Evolutionary conservation across 768 basidiomycete genomes (phyloP).

Genomic region (Trichaptum fuscoviolaceum): DNA sequence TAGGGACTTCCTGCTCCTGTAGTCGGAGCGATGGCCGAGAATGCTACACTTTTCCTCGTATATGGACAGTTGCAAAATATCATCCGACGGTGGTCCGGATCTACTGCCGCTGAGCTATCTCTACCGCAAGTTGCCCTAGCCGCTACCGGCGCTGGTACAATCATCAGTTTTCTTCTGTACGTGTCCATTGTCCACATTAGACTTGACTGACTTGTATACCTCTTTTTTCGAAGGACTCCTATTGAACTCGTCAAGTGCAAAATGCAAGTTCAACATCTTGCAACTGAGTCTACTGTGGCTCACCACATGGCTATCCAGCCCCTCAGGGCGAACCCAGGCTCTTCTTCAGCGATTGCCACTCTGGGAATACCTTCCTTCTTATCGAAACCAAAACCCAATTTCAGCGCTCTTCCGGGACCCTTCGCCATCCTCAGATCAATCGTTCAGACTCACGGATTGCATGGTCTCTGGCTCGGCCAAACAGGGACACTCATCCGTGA

Average conservation of each 20-base stretch:
- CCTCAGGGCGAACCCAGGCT: constrained; percentile 9
- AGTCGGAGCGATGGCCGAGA: constrained; percentile 89
- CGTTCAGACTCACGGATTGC: constrained; percentile 61
- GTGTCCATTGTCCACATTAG: neutral
- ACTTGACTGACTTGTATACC: neutral
- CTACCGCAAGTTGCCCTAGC: constrained; percentile 71
- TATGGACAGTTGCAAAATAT: constrained; percentile 72
- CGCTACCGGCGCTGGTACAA: constrained; percentile 78
- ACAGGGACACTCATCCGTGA: constrained; percentile 91
- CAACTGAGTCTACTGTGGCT: constrained; percentile 19
- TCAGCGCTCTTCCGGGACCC: constrained; percentile 61
- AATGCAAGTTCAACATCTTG: constrained; percentile 94
- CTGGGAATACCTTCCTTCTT: constrained; percentile 5
- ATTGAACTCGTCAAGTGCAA: constrained; percentile 95
- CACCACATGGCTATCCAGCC: neutral
- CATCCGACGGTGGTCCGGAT: constrained; percentile 41
- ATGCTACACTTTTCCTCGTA: constrained; percentile 80
- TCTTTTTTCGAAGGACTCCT: constrained; percentile 56
- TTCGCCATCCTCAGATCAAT: constrained; percentile 59
- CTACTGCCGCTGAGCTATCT: constrained; percentile 38
- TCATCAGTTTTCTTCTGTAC: constrained; percentile 84
- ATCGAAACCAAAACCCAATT: constrained; percentile 17
- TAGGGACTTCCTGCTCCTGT: constrained; percentile 91
- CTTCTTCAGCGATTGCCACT: constrained; percentile 15
- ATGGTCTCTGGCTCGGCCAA: constrained; percentile 94